phyloP scores from a whole-genome alignment of 257 asterid species.

The Misopates orontium region DNA sequence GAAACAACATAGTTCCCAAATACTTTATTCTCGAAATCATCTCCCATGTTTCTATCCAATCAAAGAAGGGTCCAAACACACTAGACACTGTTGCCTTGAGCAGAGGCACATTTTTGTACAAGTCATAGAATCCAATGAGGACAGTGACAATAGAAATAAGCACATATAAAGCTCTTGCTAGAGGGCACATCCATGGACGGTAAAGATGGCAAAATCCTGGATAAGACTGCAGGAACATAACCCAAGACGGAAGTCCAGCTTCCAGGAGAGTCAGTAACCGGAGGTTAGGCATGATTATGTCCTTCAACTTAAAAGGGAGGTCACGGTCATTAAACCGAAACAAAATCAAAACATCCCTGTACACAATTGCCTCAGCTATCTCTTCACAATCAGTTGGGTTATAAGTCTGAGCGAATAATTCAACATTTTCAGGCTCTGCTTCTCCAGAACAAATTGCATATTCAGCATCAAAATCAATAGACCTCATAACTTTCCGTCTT shows the following conservation, averaged over 20 bases:
- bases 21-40: conserved; percentile 88
- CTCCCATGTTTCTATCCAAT: conserved; percentile 96
- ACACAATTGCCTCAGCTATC: conserved; percentile 51
- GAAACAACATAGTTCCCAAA: conserved; percentile 96
- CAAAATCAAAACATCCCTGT: conserved; percentile 75
- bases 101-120: conserved; percentile 91
- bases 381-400: conserved; percentile 48
- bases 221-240: conserved; percentile 90
- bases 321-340: conserved; percentile 71
- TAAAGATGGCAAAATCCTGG: conserved; percentile 87
- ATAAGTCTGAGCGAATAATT: conserved; percentile 39
- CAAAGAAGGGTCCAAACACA: conserved; percentile 92
- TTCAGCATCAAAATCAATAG: conserved; percentile 38
- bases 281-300: conserved; percentile 66
- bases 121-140: conserved; percentile 91
- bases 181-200: conserved; percentile 99
- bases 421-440: conserved; percentile 36
- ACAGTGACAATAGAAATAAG: conserved; percentile 79
- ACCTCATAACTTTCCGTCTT: conserved; percentile 64
- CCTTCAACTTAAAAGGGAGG: conserved; percentile 79
- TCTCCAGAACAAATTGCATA: conserved; percentile 43
- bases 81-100: conserved; percentile 87
- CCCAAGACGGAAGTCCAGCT: conserved; percentile 99
- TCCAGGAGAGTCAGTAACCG: conserved; percentile 83
- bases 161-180: conserved; percentile 77